Base-by-base conservation (phyloP, 2,329 filamentous ascomycete genomes). In the Apiospora rasikravindrae region DNA sequence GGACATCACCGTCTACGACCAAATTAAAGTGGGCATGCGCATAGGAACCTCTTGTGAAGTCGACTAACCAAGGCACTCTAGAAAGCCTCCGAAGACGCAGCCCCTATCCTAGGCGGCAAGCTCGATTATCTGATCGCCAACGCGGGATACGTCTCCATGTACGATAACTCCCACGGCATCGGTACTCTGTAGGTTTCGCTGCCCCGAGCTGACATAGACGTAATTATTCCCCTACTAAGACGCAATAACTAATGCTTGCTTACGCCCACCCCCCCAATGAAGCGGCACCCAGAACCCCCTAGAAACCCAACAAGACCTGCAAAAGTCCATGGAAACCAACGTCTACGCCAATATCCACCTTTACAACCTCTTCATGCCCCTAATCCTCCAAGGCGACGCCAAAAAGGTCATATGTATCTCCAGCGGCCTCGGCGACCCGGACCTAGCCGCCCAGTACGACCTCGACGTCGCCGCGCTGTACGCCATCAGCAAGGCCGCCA, bases 331-430 rank as follows among this genome's bases (percentile, higher is more conserved):
- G 74, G 78, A 85, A 2, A 80, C 82, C 74, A 91, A 91, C 72
- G 85, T 87, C 7, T 61, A 88, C 11, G 88, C 83, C 57, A 84
- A 87, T 68, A 80, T 90, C 71, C 83, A 89, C 73, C 82, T 89
- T 0, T 85, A 88, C 78, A 87, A 87, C 74, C 75, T 85, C 1
- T 89, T 88, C 76, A 67, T 88, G 0, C 88, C 89, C 0, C 82
- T 90, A 0, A 80, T 92, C 45, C 79, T 82, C 1, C 85, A 87
- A 67, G 85, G 89, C 7, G 76, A 78, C 22, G 81, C 82, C 0
- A 74, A 89, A 64, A 77, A 81, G 0, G 69, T 78, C 1, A 73
- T 75, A 0, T 73, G 80, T 0, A 76, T 84, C 74, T 74, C 85
- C 0, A 81, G 83, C 33, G 85, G 81, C 77, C 89, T 90, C 77